phyloP scores from a whole-genome alignment of 345 rosid species.

The Melaleuca alternifolia region DNA sequence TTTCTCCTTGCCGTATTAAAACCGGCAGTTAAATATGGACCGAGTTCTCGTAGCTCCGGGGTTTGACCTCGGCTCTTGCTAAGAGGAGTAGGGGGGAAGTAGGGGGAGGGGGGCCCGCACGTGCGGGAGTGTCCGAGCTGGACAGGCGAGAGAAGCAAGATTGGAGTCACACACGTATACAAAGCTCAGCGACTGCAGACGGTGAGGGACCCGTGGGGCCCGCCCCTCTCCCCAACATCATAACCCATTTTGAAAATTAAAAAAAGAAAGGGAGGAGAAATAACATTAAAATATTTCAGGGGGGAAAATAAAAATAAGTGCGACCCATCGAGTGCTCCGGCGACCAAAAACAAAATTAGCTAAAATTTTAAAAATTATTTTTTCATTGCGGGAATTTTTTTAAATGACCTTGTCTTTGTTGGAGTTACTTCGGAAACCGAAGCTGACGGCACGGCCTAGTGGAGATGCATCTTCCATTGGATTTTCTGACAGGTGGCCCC shows the following conservation, averaged over 20 bases:
- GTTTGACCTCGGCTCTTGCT: neutral
- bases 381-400: neutral
- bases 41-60: neutral
- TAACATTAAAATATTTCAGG: neutral
- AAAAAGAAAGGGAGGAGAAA: neutral
- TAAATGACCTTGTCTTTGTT: neutral
- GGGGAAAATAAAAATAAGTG: neutral
- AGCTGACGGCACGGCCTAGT: constrained; percentile 51
- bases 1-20: neutral
- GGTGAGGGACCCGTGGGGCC: neutral
- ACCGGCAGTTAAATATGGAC: neutral
- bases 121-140: neutral
- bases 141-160: constrained; percentile 15
- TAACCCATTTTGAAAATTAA: neutral
- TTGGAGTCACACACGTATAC: constrained; percentile 30
- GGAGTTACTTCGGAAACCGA: constrained; percentile 11
- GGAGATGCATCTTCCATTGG: constrained; percentile 52
- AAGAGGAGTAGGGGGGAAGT: too few relatives aligned
- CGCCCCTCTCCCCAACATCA: neutral
- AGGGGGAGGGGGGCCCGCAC: neutral
- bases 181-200: constrained; percentile 2
- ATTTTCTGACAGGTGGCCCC: constrained; percentile 64
- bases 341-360: neutral
- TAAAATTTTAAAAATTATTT: too few relatives aligned
- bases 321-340: neutral